Percentiles rank a stretch among this genome's conserved stretches.
Conservation (phyloP, 2,329 filamentous ascomycete genomes). For the Fusarium succisae region DNA sequence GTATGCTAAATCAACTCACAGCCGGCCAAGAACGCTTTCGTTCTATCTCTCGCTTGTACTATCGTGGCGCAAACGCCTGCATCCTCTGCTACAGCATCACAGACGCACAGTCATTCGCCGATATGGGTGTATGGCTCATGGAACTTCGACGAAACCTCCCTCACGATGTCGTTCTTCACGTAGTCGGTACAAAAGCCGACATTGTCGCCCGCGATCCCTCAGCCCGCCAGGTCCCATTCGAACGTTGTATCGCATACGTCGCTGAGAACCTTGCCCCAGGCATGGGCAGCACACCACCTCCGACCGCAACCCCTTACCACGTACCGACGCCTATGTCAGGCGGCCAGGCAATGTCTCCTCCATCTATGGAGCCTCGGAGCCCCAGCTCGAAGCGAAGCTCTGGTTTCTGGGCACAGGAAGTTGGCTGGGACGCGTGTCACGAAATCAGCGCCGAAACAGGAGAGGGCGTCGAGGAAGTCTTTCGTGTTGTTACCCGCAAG, state of each 20-base stretch:
- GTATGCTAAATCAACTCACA: conserved; percentile 38
- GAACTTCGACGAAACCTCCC: conserved; percentile 84
- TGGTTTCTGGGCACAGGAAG: conserved; percentile 90
- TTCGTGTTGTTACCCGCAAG: conserved; percentile 74
- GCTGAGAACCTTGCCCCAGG: conserved; percentile 87
- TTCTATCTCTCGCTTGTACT: conserved; percentile 94
- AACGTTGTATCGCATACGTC: conserved; percentile 94
- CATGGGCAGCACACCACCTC: conserved; percentile 71
- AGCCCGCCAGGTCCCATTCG: conserved; percentile 86
- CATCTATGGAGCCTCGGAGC: conserved; percentile 62
- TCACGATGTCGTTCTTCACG: conserved; percentile 83
- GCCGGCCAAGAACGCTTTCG: conserved; percentile 95
- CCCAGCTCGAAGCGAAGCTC: conserved; percentile 73
- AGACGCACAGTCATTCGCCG: conserved; percentile 82
- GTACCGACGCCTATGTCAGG: conserved; percentile 36
- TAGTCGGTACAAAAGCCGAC: conserved; percentile 95
- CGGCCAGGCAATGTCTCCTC: conserved; percentile 27
- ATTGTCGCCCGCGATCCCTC: conserved; percentile 86
- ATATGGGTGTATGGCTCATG: conserved; percentile 91
- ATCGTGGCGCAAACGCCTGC: conserved; percentile 92
- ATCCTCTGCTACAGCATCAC: conserved; percentile 96
- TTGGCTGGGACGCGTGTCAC: conserved; percentile 96
- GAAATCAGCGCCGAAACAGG: conserved; percentile 95
- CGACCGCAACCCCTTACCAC: conserved; percentile 62
- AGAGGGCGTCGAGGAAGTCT: conserved; percentile 96